A percentile compares a stretch with the other conserved stretches of the same genome.
Conservation (phyloP, 208 protist genomes). For the Phytomonas francai region DNA sequence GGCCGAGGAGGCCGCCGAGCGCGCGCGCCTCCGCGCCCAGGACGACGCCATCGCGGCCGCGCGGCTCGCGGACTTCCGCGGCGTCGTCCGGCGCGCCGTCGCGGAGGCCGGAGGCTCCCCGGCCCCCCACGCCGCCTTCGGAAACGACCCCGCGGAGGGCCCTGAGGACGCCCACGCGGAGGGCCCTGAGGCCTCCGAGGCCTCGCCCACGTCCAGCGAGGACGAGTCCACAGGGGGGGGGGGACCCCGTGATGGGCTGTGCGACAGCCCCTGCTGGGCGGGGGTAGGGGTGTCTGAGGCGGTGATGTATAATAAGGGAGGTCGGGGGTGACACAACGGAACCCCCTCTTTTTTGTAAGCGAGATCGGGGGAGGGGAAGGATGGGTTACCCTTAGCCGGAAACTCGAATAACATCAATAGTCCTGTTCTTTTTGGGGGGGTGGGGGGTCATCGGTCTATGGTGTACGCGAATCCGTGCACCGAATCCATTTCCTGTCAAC, state of each 20-base stretch:
- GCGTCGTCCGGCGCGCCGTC: constrained; percentile 21
- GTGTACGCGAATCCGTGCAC: too few species aligned
- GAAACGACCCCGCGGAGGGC: too few species aligned
- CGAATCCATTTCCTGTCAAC: too few species aligned
- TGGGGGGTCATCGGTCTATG: too few species aligned
- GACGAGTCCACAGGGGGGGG: constrained; percentile 14
- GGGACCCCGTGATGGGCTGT: constrained; percentile 1
- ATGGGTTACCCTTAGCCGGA: too few species aligned
- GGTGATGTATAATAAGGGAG: too few species aligned
- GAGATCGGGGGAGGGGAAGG: too few species aligned
- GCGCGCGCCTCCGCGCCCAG: constrained; percentile 56
- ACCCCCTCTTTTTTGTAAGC: too few species aligned
- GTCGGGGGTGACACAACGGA: too few species aligned
- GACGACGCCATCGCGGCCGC: constrained; percentile 26
- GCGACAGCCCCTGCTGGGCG: background rate
- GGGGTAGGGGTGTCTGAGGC: too few species aligned
- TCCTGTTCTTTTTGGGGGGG: too few species aligned
- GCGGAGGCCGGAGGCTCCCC: background rate
- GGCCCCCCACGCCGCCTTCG: constrained; percentile 2
- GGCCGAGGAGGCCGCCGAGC: constrained; percentile 57
- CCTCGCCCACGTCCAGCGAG: constrained; percentile 19
- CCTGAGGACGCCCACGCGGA: background rate
- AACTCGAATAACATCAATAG: too few species aligned
- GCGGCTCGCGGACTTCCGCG: constrained; percentile 72
- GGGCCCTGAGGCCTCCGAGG: constrained; percentile 16